A percentile compares a stretch with the other conserved stretches of the same genome.
These are phyloP conservation scores for Pseudogymnoascus sp. DNA, from an alignment of 2,329 filamentous ascomycete species.

Conservation along the genomic window DNA sequence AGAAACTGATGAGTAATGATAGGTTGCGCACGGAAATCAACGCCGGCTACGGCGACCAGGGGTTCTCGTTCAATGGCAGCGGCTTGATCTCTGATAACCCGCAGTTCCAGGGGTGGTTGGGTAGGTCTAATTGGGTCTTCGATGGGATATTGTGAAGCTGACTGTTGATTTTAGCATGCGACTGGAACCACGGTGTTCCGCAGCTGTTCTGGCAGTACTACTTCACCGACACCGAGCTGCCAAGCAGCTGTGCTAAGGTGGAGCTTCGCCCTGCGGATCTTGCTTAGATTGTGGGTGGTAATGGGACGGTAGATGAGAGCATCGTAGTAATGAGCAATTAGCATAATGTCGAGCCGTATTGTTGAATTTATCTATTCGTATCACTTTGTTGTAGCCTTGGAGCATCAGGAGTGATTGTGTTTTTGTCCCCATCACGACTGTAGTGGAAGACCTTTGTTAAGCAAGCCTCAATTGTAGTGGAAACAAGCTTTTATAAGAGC, in stretches of 20 bases:
- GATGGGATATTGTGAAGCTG: neutral
- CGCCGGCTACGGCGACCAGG: conserved; percentile 8
- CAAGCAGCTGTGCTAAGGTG: conserved; percentile 17
- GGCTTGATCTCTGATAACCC: conserved; percentile 13
- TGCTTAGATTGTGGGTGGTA: neutral
- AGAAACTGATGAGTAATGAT: neutral
- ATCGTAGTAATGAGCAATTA: neutral
- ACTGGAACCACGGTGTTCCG: conserved; percentile 18
- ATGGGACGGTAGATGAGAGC: neutral
- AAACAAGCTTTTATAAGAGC: neutral
- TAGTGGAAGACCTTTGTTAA: neutral
- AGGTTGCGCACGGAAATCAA: conserved; percentile 13
- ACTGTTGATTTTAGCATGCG: conserved; percentile 15
- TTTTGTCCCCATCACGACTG: neutral
- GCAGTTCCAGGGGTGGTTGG: conserved; percentile 12
- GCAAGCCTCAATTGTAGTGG: neutral
- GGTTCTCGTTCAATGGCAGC: conserved; percentile 15
- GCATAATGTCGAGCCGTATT: neutral
- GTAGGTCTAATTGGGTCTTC: neutral
- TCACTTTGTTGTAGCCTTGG: neutral
- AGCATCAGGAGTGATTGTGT: neutral
- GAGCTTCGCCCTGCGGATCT: conserved; percentile 12
- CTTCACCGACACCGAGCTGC: conserved; percentile 9
- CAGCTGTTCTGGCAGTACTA: conserved; percentile 20
- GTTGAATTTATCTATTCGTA: neutral